phyloP scores from a whole-genome alignment of 2,329 filamentous ascomycete genomes.

The Cladosporium halotolerans region DNA sequence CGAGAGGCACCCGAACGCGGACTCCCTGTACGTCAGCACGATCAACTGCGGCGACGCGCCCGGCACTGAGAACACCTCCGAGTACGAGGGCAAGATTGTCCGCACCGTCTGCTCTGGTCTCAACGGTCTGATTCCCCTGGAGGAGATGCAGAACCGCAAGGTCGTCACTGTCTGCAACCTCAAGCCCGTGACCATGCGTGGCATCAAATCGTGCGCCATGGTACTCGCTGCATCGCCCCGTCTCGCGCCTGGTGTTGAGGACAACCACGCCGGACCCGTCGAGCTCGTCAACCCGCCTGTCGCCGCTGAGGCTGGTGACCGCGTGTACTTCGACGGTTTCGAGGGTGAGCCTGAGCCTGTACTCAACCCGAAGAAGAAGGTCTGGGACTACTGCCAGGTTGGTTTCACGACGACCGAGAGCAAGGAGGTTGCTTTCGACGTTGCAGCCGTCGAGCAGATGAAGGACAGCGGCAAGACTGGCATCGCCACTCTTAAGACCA shows the following conservation, averaged over 20 bases:
- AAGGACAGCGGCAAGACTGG: conserved; percentile 54
- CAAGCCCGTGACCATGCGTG: conserved; percentile 98
- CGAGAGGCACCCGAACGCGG: conserved; percentile 90
- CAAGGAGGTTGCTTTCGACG: conserved; percentile 82
- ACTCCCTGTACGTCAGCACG: conserved; percentile 90
- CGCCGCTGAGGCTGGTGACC: conserved; percentile 73
- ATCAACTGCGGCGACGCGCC: conserved; percentile 88
- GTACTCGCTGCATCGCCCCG: conserved; percentile 90
- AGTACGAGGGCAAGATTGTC: conserved; percentile 85
- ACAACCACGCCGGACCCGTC: conserved; percentile 81
- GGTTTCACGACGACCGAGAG: conserved; percentile 84
- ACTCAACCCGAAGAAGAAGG: conserved; percentile 98
- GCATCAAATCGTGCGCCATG: conserved; percentile 77
- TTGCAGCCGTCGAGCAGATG: conserved; percentile 66
- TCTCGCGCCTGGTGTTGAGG: conserved; percentile 71
- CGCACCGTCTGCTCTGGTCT: conserved; percentile 96
- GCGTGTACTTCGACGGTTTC: conserved; percentile 92
- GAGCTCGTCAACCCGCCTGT: conserved; percentile 83
- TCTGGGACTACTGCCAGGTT: conserved; percentile 95
- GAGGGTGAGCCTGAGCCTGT: conserved; percentile 86
- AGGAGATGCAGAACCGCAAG: conserved; percentile 95
- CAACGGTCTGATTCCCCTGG: conserved; percentile 84
- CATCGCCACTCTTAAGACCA: conserved; percentile 63
- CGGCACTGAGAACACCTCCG: conserved; percentile 79
- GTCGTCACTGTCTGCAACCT: conserved; percentile 95